These are phyloP conservation scores for Syzygium syzygioides DNA, from an alignment of 441 rosid species.

Conservation along the genomic window DNA sequence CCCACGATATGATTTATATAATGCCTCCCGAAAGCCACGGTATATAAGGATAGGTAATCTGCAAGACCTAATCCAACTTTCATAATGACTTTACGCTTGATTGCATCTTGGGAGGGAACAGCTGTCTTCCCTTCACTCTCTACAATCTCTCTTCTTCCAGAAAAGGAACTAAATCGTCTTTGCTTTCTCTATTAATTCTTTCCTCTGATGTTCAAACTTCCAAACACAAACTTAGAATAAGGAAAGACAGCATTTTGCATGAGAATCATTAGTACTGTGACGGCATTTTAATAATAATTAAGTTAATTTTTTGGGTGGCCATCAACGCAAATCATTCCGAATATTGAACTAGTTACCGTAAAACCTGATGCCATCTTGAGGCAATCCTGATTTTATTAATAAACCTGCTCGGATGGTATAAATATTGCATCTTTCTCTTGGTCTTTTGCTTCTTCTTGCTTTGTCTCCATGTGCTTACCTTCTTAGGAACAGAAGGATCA, in stretches of 20 bases:
- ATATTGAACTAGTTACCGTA: not conserved
- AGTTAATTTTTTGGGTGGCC: not conserved
- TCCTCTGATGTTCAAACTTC: not conserved
- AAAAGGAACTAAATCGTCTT: not conserved
- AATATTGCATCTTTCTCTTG: not conserved
- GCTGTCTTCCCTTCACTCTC: not conserved
- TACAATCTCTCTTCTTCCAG: not conserved
- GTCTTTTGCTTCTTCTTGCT: not conserved
- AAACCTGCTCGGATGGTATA: not conserved
- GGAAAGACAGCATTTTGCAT: not conserved
- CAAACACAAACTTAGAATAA: not conserved
- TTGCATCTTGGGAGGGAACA: not conserved
- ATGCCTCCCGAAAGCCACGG: not conserved
- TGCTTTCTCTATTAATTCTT: not conserved
- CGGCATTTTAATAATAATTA: not conserved
- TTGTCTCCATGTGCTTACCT: not conserved
- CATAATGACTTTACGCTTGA: not conserved
- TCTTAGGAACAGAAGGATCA: not conserved
- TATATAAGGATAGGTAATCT: not conserved
- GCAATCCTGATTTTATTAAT: not conserved
- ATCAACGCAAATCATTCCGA: not conserved
- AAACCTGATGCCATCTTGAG: not conserved
- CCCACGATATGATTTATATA: not conserved
- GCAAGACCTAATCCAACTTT: not conserved
- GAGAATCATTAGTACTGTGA: not conserved